phyloP scores from a whole-genome alignment of 148 eudicot genomes.

The Oxyria digyna region DNA sequence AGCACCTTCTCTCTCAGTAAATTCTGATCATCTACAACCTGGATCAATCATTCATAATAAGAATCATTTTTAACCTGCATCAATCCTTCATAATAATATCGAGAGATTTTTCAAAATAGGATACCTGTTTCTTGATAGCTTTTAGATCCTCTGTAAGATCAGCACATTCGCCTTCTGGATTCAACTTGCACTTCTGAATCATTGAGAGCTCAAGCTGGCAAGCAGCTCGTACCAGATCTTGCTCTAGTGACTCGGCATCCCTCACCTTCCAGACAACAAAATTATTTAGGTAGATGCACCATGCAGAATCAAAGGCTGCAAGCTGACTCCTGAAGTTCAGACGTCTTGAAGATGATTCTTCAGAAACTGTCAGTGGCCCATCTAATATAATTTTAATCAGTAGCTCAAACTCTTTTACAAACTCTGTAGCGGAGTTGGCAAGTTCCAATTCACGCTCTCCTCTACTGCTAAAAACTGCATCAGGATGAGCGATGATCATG shows the following conservation, averaged over 20 bases:
- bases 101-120: neutral
- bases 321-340: constrained; percentile 6
- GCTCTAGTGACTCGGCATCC: constrained; percentile 10
- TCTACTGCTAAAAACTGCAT: constrained; percentile 6
- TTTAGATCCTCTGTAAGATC: constrained; percentile 8
- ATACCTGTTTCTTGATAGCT: constrained; percentile 10
- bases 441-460: constrained; percentile 5
- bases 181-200: constrained; percentile 11
- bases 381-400: constrained; percentile 3
- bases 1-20: constrained; percentile 8
- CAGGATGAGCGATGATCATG: constrained; percentile 6
- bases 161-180: neutral
- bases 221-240: constrained; percentile 9
- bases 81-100: neutral
- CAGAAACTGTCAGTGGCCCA: neutral
- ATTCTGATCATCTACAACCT: constrained; percentile 10
- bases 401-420: constrained; percentile 4
- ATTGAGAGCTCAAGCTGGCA: constrained; percentile 11
- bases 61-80: neutral
- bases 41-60: neutral
- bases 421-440: constrained; percentile 1
- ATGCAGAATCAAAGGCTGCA: constrained; percentile 12
- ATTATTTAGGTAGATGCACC: constrained; percentile 5
- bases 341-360: neutral
- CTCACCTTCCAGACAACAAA: constrained; percentile 9